Percentiles rank a stretch among this genome's conserved stretches.
phyloP scores from a whole-genome alignment of 495 filamentous ascomycete species.

The Lophiostoma macrostomum region DNA sequence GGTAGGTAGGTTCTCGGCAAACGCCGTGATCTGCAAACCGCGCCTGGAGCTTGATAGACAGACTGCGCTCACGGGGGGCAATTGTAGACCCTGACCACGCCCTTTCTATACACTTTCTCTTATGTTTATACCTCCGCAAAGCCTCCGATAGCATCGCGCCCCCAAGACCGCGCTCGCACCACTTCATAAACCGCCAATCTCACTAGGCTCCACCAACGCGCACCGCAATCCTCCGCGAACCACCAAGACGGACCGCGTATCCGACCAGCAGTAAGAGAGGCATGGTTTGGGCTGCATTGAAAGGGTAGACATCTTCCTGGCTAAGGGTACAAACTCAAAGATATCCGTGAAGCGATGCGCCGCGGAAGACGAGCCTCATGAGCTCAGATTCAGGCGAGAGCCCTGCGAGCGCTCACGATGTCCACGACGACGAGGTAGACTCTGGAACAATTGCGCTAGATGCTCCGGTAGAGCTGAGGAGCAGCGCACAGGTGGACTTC shows the following conservation, averaged over 20 bases:
- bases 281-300: too few relatives aligned
- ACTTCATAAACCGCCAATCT: not conserved
- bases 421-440: slow-evolving; percentile 23
- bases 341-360: slow-evolving; percentile 33
- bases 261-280: slow-evolving; percentile 1
- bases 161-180: not conserved
- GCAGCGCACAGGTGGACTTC: not conserved
- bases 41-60: slow-evolving; percentile 20
- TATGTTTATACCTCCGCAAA: too few relatives aligned
- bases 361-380: slow-evolving; percentile 36
- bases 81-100: too few relatives aligned
- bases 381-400: slow-evolving; percentile 42
- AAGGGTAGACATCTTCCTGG: too few relatives aligned
- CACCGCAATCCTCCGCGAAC: slow-evolving; percentile 4
- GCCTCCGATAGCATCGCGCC: too few relatives aligned
- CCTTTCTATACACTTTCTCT: too few relatives aligned
- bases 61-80: too few relatives aligned
- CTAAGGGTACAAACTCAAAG: not conserved
- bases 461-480: not conserved
- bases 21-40: slow-evolving; percentile 11
- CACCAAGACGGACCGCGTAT: slow-evolving; percentile 7
- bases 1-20: not conserved
- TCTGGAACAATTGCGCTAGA: slow-evolving; percentile 8
- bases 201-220: slow-evolving; percentile 7
- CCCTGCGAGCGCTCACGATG: slow-evolving; percentile 33